Percentiles rank a stretch among this genome's conserved stretches.
Evolutionary conservation across 805 yeast species (phyloP).

Genomic region (Yarrowia divulgata): DNA sequence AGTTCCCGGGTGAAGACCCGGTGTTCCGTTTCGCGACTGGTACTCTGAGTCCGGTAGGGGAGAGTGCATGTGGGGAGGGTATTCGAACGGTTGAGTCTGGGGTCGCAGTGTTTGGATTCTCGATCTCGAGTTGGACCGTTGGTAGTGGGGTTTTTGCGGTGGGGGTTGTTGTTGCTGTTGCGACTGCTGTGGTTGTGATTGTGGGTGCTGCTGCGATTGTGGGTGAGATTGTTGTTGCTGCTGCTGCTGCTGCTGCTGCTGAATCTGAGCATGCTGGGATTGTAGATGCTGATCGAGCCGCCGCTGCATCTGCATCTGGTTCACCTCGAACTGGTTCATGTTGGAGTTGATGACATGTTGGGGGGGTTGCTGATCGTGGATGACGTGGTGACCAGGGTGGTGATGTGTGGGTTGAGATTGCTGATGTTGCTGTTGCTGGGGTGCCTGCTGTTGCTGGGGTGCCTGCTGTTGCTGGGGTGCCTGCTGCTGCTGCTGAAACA

Average conservation of each 20-base stretch:
- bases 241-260: conserved; percentile 39
- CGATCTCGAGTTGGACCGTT: conserved; percentile 29
- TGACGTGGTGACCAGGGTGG: conserved; percentile 1
- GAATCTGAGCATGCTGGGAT: conserved; percentile 38
- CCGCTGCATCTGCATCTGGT: conserved; percentile 19
- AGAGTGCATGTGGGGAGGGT: conserved; percentile 37
- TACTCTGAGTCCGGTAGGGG: conserved; percentile 36
- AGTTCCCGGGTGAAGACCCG: conserved; percentile 13
- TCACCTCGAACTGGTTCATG: conserved; percentile 25
- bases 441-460: neutral
- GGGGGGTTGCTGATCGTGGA: conserved; percentile 10
- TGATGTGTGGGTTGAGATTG: neutral
- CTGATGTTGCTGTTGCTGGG: neutral
- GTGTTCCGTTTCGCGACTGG: conserved; percentile 31
- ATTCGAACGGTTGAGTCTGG: conserved; percentile 25
- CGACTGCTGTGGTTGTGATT: conserved; percentile 35
- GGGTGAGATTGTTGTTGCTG: conserved; percentile 39
- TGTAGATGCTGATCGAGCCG: conserved; percentile 32
- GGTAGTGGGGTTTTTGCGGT: conserved; percentile 32
- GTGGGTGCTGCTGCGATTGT: conserved; percentile 22
- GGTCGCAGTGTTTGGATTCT: conserved; percentile 31
- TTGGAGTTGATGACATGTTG: conserved; percentile 19
- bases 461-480: neutral
- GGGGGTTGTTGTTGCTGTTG: conserved; percentile 30
- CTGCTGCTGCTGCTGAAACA: conserved; percentile 33